Conservation (phyloP, 257 asterid genomes). For the Solanum chmielewskii region DNA sequence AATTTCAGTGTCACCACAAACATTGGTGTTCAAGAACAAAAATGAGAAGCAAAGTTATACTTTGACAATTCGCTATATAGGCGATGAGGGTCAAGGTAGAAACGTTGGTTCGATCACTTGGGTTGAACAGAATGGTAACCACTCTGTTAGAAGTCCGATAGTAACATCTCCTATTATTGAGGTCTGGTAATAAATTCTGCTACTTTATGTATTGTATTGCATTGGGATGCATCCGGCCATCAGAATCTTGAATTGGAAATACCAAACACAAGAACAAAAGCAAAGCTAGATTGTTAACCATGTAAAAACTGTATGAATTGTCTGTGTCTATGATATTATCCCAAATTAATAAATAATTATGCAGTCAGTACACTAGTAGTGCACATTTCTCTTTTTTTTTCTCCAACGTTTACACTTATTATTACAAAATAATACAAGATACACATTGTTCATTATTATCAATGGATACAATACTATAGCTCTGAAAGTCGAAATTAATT, state of each 20-base stretch:
- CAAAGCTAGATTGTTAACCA: background rate
- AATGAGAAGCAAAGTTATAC: slow-evolving; percentile 3
- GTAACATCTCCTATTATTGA: slow-evolving; percentile 5
- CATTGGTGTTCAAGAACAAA: slow-evolving; percentile 4
- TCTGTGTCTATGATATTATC: background rate
- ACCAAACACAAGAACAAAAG: background rate
- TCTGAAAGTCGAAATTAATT: too few relatives aligned
- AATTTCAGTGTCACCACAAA: slow-evolving; percentile 8
- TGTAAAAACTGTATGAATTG: background rate
- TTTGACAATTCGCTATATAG: background rate
- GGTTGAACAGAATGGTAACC: slow-evolving; percentile 26
- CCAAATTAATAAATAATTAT: background rate
- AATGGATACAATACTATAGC: background rate
- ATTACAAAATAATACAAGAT: background rate
- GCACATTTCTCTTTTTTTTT: background rate
- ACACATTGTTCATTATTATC: background rate
- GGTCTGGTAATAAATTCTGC: background rate
- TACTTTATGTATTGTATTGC: background rate
- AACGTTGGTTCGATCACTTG: slow-evolving; percentile 32
- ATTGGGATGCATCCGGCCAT: background rate
- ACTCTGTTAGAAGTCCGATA: slow-evolving; percentile 36
- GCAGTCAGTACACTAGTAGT: background rate
- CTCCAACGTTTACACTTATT: background rate
- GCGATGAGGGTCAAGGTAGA: background rate
- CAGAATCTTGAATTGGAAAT: background rate